These are phyloP conservation scores for Leccinum pellstonianum DNA, from an alignment of 768 basidiomycete species.

Conservation along the genomic window DNA sequence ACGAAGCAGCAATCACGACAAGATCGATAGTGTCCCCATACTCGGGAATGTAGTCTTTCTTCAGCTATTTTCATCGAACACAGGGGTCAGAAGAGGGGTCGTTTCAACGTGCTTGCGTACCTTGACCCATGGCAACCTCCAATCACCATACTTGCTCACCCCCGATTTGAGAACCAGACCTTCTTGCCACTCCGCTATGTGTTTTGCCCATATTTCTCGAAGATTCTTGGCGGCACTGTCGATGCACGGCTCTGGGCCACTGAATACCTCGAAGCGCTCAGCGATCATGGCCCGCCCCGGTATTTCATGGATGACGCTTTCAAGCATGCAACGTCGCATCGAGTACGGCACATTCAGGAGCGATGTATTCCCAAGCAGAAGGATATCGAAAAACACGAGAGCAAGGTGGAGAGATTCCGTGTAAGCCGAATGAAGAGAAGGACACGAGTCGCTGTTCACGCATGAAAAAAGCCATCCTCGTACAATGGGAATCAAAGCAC, in stretches of 20 bases:
- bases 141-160: slow-evolving; percentile 65
- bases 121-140: slow-evolving; percentile 76
- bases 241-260: slow-evolving; percentile 6
- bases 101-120: slow-evolving; percentile 27
- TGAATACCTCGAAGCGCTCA: slow-evolving; percentile 46
- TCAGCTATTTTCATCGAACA: slow-evolving; percentile 42
- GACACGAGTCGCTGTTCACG: slow-evolving; percentile 35
- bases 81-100: slow-evolving; percentile 13
- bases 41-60: slow-evolving; percentile 86
- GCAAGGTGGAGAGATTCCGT: slow-evolving; percentile 57
- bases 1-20: slow-evolving; percentile 70
- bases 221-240: slow-evolving; percentile 31
- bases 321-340: slow-evolving; percentile 59
- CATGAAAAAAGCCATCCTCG: slow-evolving; percentile 1
- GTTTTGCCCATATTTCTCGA: slow-evolving; percentile 46
- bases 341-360: slow-evolving; percentile 57
- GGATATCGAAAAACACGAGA: slow-evolving; percentile 85
- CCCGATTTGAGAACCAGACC: slow-evolving; percentile 79
- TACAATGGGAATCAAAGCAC: slow-evolving; percentile 8
- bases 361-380: slow-evolving; percentile 62
- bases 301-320: slow-evolving; percentile 50
- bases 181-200: slow-evolving; percentile 56
- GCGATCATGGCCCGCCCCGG: slow-evolving; percentile 67
- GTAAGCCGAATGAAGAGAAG: slow-evolving; percentile 42
- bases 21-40: slow-evolving; percentile 82